Conservation (phyloP, 2,329 filamentous ascomycete species). For the Aureobasidium sp. region DNA sequence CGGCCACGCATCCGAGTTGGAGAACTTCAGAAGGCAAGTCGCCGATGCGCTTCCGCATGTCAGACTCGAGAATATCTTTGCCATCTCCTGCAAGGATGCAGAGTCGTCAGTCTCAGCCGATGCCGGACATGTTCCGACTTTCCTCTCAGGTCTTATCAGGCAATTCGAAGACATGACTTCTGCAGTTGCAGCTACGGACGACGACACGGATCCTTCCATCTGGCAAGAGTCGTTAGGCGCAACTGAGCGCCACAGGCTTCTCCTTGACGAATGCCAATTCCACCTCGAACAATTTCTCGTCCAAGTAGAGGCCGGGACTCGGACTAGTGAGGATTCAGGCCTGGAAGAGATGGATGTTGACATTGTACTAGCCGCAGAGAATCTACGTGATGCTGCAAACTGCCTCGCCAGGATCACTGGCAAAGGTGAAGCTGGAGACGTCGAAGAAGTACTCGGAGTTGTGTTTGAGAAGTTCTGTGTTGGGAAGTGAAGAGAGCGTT, state of each 20-base stretch:
- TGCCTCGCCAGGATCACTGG: conserved; percentile 84
- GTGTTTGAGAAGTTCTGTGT: conserved; percentile 80
- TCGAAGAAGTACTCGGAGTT: conserved; percentile 91
- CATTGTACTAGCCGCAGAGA: conserved; percentile 84
- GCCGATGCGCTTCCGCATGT: conserved; percentile 38
- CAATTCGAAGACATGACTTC: conserved; percentile 66
- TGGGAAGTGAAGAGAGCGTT: conserved; percentile 27
- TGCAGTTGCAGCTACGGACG: conserved; percentile 29
- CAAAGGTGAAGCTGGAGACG: conserved; percentile 74
- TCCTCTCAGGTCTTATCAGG: conserved; percentile 60
- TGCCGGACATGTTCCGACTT: conserved; percentile 54
- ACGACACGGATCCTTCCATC: conserved; percentile 51
- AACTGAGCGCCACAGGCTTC: conserved; percentile 78
- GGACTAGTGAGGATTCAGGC: conserved; percentile 9
- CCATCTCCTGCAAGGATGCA: conserved; percentile 61
- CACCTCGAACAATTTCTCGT: conserved; percentile 68
- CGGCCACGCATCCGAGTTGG: background rate
- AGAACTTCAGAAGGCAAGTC: conserved; percentile 24
- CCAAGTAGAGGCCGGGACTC: conserved; percentile 38
- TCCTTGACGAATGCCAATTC: conserved; percentile 64
- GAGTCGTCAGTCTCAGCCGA: background rate
- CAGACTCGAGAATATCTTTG: conserved; percentile 42
- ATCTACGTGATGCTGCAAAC: conserved; percentile 72
- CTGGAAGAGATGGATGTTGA: conserved; percentile 53
- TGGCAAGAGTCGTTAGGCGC: conserved; percentile 83